These are phyloP conservation scores for Mrakia frigida DNA, from an alignment of 768 basidiomycete genomes.

Conservation along the genomic window DNA sequence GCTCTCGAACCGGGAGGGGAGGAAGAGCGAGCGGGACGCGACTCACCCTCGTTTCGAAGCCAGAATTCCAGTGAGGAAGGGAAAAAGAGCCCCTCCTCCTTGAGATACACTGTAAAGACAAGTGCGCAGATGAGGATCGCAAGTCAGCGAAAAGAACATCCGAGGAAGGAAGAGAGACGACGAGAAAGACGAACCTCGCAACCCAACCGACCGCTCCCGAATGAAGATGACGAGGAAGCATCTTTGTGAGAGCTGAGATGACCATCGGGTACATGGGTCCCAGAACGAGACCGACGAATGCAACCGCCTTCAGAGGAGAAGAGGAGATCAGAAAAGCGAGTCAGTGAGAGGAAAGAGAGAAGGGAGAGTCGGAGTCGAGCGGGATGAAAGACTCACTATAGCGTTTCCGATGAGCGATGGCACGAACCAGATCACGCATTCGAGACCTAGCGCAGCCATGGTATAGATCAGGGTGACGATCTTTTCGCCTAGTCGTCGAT, in stretches of 20 bases:
- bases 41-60: conserved; percentile 14
- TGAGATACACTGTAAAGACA: conserved; percentile 33
- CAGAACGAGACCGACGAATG: conserved; percentile 63
- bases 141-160: not conserved
- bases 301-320: conserved; percentile 45
- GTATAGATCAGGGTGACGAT: conserved; percentile 46
- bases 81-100: conserved; percentile 44
- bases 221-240: conserved; percentile 67
- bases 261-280: conserved; percentile 69
- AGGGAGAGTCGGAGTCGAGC: not conserved
- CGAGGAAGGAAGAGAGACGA: not conserved
- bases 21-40: not conserved
- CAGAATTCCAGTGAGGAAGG: conserved; percentile 38
- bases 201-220: conserved; percentile 49
- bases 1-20: not conserved
- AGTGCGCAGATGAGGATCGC: not conserved
- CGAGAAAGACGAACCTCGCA: conserved; percentile 36
- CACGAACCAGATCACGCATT: conserved; percentile 64
- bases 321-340: not conserved
- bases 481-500: conserved; percentile 46
- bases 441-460: conserved; percentile 48
- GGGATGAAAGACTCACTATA: conserved; percentile 42
- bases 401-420: conserved; percentile 61
- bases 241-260: conserved; percentile 63
- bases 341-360: too few species aligned